These are phyloP conservation scores for Magnolia sinica DNA, from an alignment of 164 flowering plant species.

Conservation along the genomic window DNA sequence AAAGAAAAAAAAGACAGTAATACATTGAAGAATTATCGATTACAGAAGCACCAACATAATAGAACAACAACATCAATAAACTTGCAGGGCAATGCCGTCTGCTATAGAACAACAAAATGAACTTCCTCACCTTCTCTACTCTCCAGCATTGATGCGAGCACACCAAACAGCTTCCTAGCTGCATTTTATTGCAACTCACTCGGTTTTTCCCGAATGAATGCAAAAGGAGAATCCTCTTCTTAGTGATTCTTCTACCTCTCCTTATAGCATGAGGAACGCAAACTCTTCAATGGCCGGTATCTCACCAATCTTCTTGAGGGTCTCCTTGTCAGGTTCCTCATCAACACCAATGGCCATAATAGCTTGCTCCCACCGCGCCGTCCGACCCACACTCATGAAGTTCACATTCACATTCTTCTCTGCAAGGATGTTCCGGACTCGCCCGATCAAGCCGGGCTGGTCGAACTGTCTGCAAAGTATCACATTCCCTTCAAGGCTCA, in stretches of 20 bases:
- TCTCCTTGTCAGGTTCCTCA: slow-evolving; percentile 57
- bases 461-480: slow-evolving; percentile 74
- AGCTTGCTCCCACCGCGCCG: slow-evolving; percentile 43
- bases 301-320: slow-evolving; percentile 61
- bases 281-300: slow-evolving; percentile 68
- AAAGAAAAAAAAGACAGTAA: background rate
- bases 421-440: slow-evolving; percentile 62
- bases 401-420: slow-evolving; percentile 62
- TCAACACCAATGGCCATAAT: slow-evolving; percentile 86
- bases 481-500: slow-evolving; percentile 71
- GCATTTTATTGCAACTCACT: slow-evolving; percentile 1
- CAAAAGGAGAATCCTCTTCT: background rate
- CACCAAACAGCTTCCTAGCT: background rate
- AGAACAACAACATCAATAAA: background rate
- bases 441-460: slow-evolving; percentile 80
- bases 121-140: background rate
- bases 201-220: background rate
- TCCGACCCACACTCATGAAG: slow-evolving; percentile 80
- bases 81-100: background rate
- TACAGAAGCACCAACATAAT: background rate
- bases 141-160: background rate
- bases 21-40: background rate
- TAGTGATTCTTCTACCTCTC: background rate
- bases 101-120: background rate
- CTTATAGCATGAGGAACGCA: slow-evolving; percentile 66